These are phyloP conservation scores for Neoboletus magnificus DNA, from an alignment of 768 basidiomycete species.

Conservation along the genomic window DNA sequence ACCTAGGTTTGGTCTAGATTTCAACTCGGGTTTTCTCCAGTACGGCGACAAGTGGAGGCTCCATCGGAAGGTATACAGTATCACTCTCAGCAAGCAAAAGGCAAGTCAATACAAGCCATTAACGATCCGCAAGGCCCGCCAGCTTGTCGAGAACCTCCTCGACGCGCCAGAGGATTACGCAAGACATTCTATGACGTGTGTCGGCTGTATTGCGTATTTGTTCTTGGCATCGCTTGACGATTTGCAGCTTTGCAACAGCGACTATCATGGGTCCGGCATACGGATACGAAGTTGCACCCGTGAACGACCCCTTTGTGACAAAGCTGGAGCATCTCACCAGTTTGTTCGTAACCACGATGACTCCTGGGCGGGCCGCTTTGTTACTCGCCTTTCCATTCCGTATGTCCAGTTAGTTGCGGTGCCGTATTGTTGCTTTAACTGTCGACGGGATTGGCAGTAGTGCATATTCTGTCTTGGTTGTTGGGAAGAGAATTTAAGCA, in stretches of 20 bases:
- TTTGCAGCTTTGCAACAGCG: conserved; percentile 19
- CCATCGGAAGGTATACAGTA: conserved; percentile 30
- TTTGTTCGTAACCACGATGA: conserved; percentile 13
- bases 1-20: conserved; percentile 32
- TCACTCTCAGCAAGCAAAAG: conserved; percentile 17
- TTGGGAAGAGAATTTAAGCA: conserved; percentile 29
- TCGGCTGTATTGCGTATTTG: conserved; percentile 5
- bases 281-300: conserved; percentile 24
- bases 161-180: conserved; percentile 11
- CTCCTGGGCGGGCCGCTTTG: conserved; percentile 22
- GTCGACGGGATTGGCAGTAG: conserved; percentile 9
- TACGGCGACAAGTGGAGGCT: conserved; percentile 31
- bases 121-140: conserved; percentile 17
- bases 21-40: conserved; percentile 26
- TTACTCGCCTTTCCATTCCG: conserved; percentile 25
- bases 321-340: conserved; percentile 9
- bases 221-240: not conserved
- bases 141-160: conserved; percentile 24
- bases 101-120: conserved; percentile 11
- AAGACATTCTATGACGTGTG: conserved; percentile 20
- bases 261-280: conserved; percentile 25
- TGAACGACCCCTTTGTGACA: conserved; percentile 27
- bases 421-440: not conserved
- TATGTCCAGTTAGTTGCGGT: not conserved
- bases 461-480: conserved; percentile 33